Evolutionary conservation across 805 yeast genomes (phyloP), one percentile per base, ranked within the genome.

Genomic region (Barnettozyma siamensis): DNA sequence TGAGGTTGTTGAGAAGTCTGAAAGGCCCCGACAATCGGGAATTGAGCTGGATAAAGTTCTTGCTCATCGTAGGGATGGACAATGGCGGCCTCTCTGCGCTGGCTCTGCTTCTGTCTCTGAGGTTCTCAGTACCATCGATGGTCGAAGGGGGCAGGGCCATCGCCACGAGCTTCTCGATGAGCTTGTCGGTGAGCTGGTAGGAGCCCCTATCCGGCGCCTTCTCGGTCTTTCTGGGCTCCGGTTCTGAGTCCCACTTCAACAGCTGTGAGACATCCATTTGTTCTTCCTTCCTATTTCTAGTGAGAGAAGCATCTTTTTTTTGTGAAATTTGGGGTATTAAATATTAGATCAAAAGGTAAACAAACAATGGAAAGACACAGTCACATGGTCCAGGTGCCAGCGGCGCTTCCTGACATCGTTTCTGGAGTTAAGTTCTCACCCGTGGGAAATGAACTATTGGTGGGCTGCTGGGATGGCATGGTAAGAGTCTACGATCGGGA

Each of bases 71-170:
- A 31, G 75, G 86, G 32, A 86, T 76, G 17, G 87, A 80, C 18
- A 88, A 60, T 17, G 76, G 76, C 1, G 95, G 94, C 38, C 94
- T 60, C 10, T 67, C 59, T 45, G 75, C 74, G 43, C 83, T 87
- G 44, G 73, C 72, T 35, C 68, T 74, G n/a, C 78, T 65, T 40
- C 95, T 63, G 13, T 69, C 70, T 35, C 73, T 67, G 18, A 81
- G 59, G 4, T 68, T 64, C 16, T 69, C 69, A 15, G 15, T 37
- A 7, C 53, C 54, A 18, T 69, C 69, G 17, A 69, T 72, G 3
- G 76, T 67, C 0, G 76, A 64, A 0, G 84, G 71, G 0, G 94
- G 93, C 20, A 86, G 65, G 1, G 88, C 83, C 80, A 85, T 76
- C 18, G 78, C 67, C 7, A 87, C 63, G 37, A 86, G 65, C 53